phyloP scores from a whole-genome alignment of 345 rosid species.

The Mangifera indica region DNA sequence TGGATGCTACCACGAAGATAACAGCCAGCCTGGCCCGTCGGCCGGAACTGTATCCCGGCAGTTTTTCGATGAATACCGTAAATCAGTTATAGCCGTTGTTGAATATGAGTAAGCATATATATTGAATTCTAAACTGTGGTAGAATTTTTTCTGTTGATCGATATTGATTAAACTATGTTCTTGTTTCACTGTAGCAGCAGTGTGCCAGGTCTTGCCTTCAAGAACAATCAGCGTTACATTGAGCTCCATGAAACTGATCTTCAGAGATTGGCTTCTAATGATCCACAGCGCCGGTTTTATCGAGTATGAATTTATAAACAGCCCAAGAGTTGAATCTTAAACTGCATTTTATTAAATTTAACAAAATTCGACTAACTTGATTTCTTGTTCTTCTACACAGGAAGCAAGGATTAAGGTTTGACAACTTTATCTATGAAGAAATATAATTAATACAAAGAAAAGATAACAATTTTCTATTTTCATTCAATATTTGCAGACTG shows the following conservation, averaged over 20 bases:
- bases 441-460: background rate
- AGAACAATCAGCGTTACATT: conserved; percentile 48
- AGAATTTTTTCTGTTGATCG: background rate
- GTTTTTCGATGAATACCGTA: conserved; percentile 51
- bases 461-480: background rate
- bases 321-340: background rate
- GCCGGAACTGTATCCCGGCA: conserved; percentile 40
- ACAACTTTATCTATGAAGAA: background rate
- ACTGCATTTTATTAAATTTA: background rate
- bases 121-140: background rate
- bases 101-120: conserved; percentile 30
- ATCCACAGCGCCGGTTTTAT: conserved; percentile 60
- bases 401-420: conserved; percentile 84
- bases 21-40: conserved; percentile 40
- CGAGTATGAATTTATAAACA: conserved; percentile 37
- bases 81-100: conserved; percentile 31
- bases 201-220: conserved; percentile 74
- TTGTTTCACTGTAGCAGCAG: conserved; percentile 26
- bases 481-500: conserved; percentile 40
- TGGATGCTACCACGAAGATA: conserved; percentile 50
- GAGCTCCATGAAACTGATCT: conserved; percentile 49
- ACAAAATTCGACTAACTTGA: background rate
- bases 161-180: background rate
- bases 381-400: conserved; percentile 39
- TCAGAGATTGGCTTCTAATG: conserved; percentile 36